These are phyloP conservation scores for Erodium texanum DNA, from an alignment of 441 rosid genomes.

Conservation along the genomic window DNA sequence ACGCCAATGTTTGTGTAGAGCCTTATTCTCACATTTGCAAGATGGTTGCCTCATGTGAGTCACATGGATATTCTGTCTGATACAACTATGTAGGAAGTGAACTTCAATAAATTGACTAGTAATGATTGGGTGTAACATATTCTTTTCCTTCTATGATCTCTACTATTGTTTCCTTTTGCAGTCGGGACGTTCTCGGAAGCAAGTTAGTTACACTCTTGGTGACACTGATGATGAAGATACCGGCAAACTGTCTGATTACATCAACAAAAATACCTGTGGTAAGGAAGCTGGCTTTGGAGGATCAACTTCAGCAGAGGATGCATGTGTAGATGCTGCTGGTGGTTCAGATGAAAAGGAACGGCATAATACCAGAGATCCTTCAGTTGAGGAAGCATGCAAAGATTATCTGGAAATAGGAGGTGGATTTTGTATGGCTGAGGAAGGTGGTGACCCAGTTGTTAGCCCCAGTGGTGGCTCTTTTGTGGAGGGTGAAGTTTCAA, in stretches of 20 bases:
- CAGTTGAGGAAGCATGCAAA: slow-evolving; percentile 16
- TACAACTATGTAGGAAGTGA: not conserved
- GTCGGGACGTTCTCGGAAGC: slow-evolving; percentile 65
- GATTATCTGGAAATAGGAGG: slow-evolving; percentile 41
- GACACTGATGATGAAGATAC: slow-evolving; percentile 37
- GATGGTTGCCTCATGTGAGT: not conserved
- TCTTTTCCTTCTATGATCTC: not conserved
- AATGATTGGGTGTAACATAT: not conserved
- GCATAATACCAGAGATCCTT: slow-evolving; percentile 21
- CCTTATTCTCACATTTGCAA: not conserved
- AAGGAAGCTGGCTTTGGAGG: slow-evolving; percentile 22
- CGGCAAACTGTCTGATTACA: slow-evolving; percentile 19
- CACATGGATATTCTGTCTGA: not conserved
- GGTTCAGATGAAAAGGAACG: slow-evolving; percentile 19
- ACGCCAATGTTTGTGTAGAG: too few relatives aligned
- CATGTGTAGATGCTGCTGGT: slow-evolving; percentile 15
- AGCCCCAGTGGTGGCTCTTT: slow-evolving; percentile 8
- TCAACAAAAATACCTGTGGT: slow-evolving; percentile 17
- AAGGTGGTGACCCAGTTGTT: slow-evolving; percentile 21
- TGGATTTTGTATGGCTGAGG: slow-evolving; percentile 47
- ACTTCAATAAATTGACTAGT: not conserved
- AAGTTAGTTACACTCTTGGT: slow-evolving; percentile 35
- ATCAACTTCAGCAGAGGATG: slow-evolving; percentile 12
- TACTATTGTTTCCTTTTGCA: slow-evolving; percentile 24
- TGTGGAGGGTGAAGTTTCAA: slow-evolving; percentile 20